Base-by-base conservation (phyloP, 108 stramenopile genomes). In the Fistulifera pelliculosa region DNA sequence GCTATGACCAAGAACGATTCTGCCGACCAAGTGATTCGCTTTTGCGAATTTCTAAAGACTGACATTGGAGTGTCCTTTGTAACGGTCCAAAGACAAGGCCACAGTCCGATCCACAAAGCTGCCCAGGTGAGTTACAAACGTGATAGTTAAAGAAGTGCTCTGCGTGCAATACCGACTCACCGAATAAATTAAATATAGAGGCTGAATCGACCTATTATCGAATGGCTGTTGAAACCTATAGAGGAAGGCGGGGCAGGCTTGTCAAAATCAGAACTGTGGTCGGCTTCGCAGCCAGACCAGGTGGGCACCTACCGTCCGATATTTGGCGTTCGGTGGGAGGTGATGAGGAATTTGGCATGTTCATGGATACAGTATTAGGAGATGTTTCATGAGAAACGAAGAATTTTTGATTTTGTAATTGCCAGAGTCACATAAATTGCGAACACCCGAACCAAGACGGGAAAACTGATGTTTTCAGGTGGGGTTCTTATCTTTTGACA, bases 31-130 rank as follows among this genome's bases (percentile, higher is more conserved):
- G 59, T 82, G 10, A 51, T 66, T 41, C 52, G 55, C 10, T 51
- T 86, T 5, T 90, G 84, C 53, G 23, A 58, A 18, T 73, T 66
- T 57, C 59, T 90, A 47, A 56, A 66, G 41, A 12, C 62, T 7
- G 48, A 61, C 12, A 65, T 57, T 22, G 66, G 61, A 4, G 67
- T 80, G 3, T 54, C 69, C 27, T 85, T 87, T 68, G 48, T 42
- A 3, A 22, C 41, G 44, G 53, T 27, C 14, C 90, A 92, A 44
- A 70, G 60, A 19, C 85, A 92, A 47, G 90, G 90, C 0, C 90
- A 92, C 54, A 61, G 80, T 10, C 52, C 78, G 15, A 49, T 92
- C 41, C 90, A 92, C 60, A 92, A 92, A 66, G 82, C 90, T 16
- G 85, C 86, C 14, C 80, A 85, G 31, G 31, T 35, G 31, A 35